Base-by-base conservation (phyloP, 768 basidiomycete genomes). In the Trametes gibbosa region DNA sequence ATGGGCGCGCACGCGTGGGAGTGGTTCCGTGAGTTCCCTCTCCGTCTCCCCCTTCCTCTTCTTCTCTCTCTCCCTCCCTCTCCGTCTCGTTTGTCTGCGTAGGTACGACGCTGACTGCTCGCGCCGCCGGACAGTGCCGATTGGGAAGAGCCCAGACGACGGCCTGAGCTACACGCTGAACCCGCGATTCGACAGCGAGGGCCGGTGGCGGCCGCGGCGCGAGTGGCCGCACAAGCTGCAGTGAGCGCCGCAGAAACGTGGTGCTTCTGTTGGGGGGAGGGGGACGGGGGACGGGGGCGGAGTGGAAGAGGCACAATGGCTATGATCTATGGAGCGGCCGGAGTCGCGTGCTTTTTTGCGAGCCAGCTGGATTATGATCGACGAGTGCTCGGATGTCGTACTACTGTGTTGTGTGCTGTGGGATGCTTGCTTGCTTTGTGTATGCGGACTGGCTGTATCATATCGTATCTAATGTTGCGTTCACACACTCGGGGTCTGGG, bases 21-120 rank as follows among this genome's bases (percentile, higher is more conserved):
- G 39, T 97, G 94, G 94, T 78, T 95, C 62, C 74, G 94, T 95
- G 72, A 81, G 87, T 84, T 13, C n/a, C n/a, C n/a, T n/a, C n/a
- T n/a, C n/a, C n/a, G n/a, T n/a, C n/a, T n/a, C n/a, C n/a, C n/a
- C n/a, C n/a, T n/a, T n/a, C n/a, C n/a, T n/a, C n/a, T n/a, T n/a
- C n/a, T n/a, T n/a, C n/a, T n/a, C n/a, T n/a, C n/a, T n/a, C n/a
- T n/a, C n/a, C n/a, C n/a, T n/a, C n/a, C n/a, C n/a, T n/a, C 27
- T 21, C 13, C 35, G 13, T 13, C 14, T 14, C 21, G 12, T n/a
- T 25, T 13, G 19, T 12, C 16, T 23, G 32, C 29, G 16, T 4
- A 19, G n/a, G 29, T 19, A 50, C 10, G 48, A 21, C n/a, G 48
- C 45, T 21, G 19, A 24, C 12, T n/a, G 41, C 41, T 42, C n/a